Conservation (phyloP, 2,329 filamentous ascomycete genomes). For the Aspergillus sp. region DNA sequence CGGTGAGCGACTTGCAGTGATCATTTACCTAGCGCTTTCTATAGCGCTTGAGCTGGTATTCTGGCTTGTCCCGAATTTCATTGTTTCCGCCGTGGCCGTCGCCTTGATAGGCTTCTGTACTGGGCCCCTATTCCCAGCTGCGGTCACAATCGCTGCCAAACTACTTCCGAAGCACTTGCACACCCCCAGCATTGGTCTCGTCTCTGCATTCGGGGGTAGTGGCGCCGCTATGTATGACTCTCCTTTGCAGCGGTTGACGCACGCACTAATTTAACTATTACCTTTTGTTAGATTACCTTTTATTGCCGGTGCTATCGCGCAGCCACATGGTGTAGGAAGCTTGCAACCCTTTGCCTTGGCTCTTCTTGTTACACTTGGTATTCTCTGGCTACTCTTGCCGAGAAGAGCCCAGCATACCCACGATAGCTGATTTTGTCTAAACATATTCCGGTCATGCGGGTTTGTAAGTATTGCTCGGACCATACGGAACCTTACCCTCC, state of each 20-base stretch:
- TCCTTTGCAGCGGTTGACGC: too few species aligned
- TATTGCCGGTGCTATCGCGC: slow-evolving; percentile 67
- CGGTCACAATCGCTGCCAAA: slow-evolving; percentile 67
- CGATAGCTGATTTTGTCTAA: not conserved
- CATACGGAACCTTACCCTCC: not conserved
- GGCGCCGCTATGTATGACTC: slow-evolving; percentile 57
- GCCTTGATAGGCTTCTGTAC: slow-evolving; percentile 68
- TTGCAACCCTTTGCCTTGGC: slow-evolving; percentile 56
- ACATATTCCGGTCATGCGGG: not conserved
- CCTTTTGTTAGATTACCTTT: slow-evolving; percentile 51
- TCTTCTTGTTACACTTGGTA: slow-evolving; percentile 1
- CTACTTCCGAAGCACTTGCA: slow-evolving; percentile 68
- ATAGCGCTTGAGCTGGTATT: slow-evolving; percentile 67
- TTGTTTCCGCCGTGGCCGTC: slow-evolving; percentile 53
- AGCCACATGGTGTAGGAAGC: slow-evolving; percentile 56
- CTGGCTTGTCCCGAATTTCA: slow-evolving; percentile 72
- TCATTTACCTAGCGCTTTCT: slow-evolving; percentile 60
- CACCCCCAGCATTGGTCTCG: slow-evolving; percentile 70
- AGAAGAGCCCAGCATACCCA: not conserved
- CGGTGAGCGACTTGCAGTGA: slow-evolving; percentile 65
- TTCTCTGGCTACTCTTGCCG: slow-evolving; percentile 8
- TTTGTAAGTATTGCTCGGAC: not conserved
- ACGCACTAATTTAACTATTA: not conserved
- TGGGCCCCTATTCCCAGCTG: slow-evolving; percentile 70
- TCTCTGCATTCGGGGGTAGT: slow-evolving; percentile 67